Percentiles rank a stretch among this genome's conserved stretches.
Conservation (phyloP, 1,284 basidiomycete genomes). For the Puccinia coronata region DNA sequence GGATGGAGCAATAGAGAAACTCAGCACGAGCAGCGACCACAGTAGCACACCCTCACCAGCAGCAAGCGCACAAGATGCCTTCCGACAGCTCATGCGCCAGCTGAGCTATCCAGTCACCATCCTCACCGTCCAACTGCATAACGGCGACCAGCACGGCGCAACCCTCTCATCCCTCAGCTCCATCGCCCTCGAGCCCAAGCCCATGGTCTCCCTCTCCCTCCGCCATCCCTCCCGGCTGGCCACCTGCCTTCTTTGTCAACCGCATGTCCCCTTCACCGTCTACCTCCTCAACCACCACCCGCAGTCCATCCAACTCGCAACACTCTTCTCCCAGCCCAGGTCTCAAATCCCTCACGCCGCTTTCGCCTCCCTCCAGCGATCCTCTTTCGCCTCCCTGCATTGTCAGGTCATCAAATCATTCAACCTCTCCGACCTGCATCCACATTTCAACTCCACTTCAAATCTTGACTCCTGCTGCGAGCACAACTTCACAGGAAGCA, state of each 20-base stretch:
- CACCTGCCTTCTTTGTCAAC: neutral
- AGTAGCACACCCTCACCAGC: too few species aligned
- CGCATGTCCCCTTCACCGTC: neutral
- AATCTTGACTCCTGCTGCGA: too few species aligned
- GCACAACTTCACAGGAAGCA: neutral
- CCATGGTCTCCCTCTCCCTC: conserved; percentile 81
- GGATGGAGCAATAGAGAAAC: too few species aligned
- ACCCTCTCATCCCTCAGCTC: conserved; percentile 89
- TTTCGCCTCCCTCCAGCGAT: neutral
- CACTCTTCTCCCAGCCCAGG: conserved; percentile 23
- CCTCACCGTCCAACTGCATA: neutral
- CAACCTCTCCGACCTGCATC: neutral
- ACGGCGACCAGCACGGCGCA: conserved; percentile 68
- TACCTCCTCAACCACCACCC: conserved; percentile 21
- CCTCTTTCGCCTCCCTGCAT: conserved; percentile 14
- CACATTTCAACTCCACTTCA: neutral
- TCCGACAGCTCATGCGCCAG: conserved; percentile 34
- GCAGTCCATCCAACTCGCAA: conserved; percentile 30
- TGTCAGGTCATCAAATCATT: neutral
- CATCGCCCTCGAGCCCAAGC: conserved; percentile 81
- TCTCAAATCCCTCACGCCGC: neutral
- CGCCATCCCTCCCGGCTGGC: conserved; percentile 86
- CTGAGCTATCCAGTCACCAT: conserved; percentile 32
- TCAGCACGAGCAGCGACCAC: too few species aligned
- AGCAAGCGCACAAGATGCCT: neutral